phyloP scores from a whole-genome alignment of 441 rosid genomes.

The Arabidopsis lyrata region DNA sequence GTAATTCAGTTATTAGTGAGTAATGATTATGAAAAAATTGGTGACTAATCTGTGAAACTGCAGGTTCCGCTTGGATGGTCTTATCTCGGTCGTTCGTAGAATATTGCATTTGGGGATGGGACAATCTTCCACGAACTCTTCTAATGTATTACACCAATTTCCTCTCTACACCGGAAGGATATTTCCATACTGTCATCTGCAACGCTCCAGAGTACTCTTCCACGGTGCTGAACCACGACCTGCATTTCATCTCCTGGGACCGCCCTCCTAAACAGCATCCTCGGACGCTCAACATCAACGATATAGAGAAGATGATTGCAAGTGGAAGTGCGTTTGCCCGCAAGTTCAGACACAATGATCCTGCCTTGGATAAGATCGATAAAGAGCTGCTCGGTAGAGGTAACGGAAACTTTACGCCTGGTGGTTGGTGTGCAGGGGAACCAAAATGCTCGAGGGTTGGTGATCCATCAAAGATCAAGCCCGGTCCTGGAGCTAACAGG shows the following conservation, averaged over 20 bases:
- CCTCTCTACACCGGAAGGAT: slow-evolving; percentile 94
- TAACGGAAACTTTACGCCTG: slow-evolving; percentile 75
- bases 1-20: slow-evolving; percentile 39
- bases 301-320: slow-evolving; percentile 61
- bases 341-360: slow-evolving; percentile 67
- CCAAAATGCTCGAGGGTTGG: slow-evolving; percentile 75
- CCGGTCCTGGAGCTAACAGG: slow-evolving; percentile 84
- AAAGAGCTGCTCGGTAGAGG: slow-evolving; percentile 67
- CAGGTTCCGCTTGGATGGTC: slow-evolving; percentile 99
- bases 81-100: slow-evolving; percentile 81
- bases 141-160: slow-evolving; percentile 95
- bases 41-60: slow-evolving; percentile 18
- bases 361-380: slow-evolving; percentile 75
- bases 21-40: background rate
- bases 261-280: slow-evolving; percentile 92
- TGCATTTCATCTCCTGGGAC: slow-evolving; percentile 97
- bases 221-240: slow-evolving; percentile 84
- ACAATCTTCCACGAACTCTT: slow-evolving; percentile 85
- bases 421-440: slow-evolving; percentile 90
- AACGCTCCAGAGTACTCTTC: slow-evolving; percentile 76
- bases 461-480: slow-evolving; percentile 60
- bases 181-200: slow-evolving; percentile 96
- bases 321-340: slow-evolving; percentile 88
- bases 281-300: slow-evolving; percentile 68
- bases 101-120: slow-evolving; percentile 97